Evolutionary conservation across 1,139 yeast species (phyloP), one percentile per base, ranked within the genome.

Genomic region (Taphrina populina): DNA sequence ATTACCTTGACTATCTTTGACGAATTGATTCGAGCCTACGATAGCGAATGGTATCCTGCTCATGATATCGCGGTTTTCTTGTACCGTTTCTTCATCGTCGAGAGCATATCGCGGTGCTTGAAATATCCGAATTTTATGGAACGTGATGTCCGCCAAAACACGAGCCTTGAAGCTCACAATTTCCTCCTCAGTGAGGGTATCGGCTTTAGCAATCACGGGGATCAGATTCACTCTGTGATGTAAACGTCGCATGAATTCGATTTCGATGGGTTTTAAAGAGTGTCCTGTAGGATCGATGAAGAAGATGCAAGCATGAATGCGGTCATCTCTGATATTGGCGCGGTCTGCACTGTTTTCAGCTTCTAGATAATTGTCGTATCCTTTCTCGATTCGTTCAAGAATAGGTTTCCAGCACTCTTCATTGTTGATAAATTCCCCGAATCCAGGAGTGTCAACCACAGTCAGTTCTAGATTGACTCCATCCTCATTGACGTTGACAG

Each of bases 261-360:
- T 83, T 70, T 94, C 99, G 67, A 94, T 77, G 17, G 96, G 82
- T 70, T 83, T 86, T 69, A 92, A 79, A 36, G 88, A 82, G 71
- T 92, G 98, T 58, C 96, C 98, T 21, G 97, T 90, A 65, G 97
- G 98, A 72, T 90, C 97, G 66, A 94, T 86, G 66, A 94, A 88
- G 71, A 86, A 88, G 60, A 88, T 74, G 66, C 86, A 80, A 32
- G 95, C 96, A 68, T 88, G 96, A 57, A 88, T 78, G 69, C 96
- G 82, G 65, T 82, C 80, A 69, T 88, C 96, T 33, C 63, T 65
- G 62, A 84, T 76, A 32, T 79, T 71, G n/a, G 84, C 73, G 70
- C 98, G 82, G 71, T 83, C 84, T 61, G 88, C 79, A 69, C 85
- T 83, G 67, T 88, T 88, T 74, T 94, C 98, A 49, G 83, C 82